A percentile compares a stretch with the other conserved stretches of the same genome.
phyloP scores from a whole-genome alignment of 768 basidiomycete species.

The Collybia nuda region DNA sequence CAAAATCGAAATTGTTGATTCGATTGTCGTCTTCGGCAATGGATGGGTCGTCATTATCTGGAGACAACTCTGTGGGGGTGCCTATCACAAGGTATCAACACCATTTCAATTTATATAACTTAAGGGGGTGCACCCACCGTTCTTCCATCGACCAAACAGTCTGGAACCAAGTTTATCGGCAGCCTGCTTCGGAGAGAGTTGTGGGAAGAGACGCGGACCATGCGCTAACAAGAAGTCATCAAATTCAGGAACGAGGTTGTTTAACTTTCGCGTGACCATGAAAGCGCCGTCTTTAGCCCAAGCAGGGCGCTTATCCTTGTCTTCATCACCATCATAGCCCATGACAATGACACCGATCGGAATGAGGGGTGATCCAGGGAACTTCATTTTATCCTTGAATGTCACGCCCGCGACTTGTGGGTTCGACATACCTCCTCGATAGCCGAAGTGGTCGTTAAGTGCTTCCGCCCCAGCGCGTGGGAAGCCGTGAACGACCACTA shows the following conservation, averaged over 20 bases:
- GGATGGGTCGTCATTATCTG: slow-evolving; percentile 8
- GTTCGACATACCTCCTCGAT: slow-evolving; percentile 12
- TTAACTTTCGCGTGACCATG: slow-evolving; percentile 13
- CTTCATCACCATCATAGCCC: slow-evolving; percentile 15
- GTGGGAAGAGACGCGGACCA: slow-evolving; percentile 7
- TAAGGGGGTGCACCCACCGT: background rate
- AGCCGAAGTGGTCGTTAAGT: slow-evolving; percentile 14
- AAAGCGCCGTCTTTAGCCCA: slow-evolving; percentile 14
- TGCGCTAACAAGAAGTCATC: slow-evolving; percentile 6
- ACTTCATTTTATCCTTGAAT: slow-evolving; percentile 7
- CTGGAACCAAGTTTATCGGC: slow-evolving; percentile 9
- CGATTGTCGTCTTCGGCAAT: slow-evolving; percentile 8
- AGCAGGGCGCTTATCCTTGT: slow-evolving; percentile 7
- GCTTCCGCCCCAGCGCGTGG: slow-evolving; percentile 1
- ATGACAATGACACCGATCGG: slow-evolving; percentile 10
- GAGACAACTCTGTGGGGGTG: slow-evolving; percentile 15
- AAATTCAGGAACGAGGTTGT: slow-evolving; percentile 15
- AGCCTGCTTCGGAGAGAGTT: slow-evolving; percentile 4
- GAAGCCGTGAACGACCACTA: slow-evolving; percentile 7
- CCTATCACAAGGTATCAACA: slow-evolving; percentile 1
- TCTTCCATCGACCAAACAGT: slow-evolving; percentile 21
- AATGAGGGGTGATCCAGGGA: slow-evolving; percentile 10
- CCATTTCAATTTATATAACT: no score
- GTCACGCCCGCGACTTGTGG: slow-evolving; percentile 11
- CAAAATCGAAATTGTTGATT: slow-evolving; percentile 23